Percentiles rank a stretch among this genome's conserved stretches.
Evolutionary conservation across 257 asterid genomes (phyloP).

Genomic region (Solanum habrochaites): DNA sequence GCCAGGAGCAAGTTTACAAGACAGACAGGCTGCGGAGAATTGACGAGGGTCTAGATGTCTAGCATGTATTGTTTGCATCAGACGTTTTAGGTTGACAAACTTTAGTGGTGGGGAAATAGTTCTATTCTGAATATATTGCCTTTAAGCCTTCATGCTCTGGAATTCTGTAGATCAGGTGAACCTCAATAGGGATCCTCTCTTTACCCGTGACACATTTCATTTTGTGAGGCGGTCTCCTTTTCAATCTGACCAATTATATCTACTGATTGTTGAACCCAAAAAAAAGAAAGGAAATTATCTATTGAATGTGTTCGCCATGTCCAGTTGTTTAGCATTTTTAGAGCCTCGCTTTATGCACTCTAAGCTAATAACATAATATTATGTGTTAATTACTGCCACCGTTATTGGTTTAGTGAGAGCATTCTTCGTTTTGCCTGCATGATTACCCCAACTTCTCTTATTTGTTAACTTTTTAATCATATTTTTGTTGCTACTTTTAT

Average conservation of each 20-base stretch:
- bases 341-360: not conserved
- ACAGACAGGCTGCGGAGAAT: too few relatives aligned
- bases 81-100: not conserved
- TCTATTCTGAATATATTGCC: not conserved
- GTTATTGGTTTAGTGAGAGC: not conserved
- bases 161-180: not conserved
- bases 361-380: not conserved
- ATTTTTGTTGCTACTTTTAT: not conserved
- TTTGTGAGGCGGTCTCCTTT: not conserved
- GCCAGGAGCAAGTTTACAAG: too few relatives aligned
- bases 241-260: not conserved
- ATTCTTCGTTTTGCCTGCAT: not conserved
- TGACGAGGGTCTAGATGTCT: not conserved
- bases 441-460: not conserved
- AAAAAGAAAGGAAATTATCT: not conserved
- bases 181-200: not conserved
- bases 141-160: not conserved
- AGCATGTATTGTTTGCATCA: not conserved
- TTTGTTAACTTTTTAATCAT: not conserved
- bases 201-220: not conserved
- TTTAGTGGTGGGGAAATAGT: not conserved
- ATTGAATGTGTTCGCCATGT: not conserved
- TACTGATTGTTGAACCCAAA: not conserved
- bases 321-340: not conserved
- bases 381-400: not conserved